A percentile compares a stretch with the other conserved stretches of the same genome.
phyloP scores from a whole-genome alignment of 192 early-diverging fungal genomes.

The Rhizophagus clarus region DNA sequence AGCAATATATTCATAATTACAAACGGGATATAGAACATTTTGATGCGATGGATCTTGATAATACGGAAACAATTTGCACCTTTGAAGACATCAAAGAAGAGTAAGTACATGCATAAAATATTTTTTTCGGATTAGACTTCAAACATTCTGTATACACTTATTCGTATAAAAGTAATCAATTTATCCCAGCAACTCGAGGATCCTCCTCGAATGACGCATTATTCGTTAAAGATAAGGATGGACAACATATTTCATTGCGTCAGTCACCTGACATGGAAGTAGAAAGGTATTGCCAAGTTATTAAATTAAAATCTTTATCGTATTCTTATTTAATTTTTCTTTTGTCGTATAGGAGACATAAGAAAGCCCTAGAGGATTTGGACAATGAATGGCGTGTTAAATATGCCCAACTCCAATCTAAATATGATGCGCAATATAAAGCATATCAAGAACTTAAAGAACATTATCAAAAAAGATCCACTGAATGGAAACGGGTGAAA shows the following conservation, averaged over 20 bases:
- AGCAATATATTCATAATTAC: background rate
- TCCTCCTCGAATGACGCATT: background rate
- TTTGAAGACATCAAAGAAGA: background rate
- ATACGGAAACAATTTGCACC: background rate
- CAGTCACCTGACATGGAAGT: background rate
- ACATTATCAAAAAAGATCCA: slow-evolving; percentile 10
- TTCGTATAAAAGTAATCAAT: background rate
- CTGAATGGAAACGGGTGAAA: slow-evolving; percentile 9
- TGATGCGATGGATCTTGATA: background rate
- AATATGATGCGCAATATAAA: background rate
- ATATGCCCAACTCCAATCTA: background rate
- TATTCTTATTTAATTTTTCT: background rate
- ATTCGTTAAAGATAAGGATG: background rate
- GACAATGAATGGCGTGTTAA: background rate
- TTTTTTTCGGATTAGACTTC: background rate
- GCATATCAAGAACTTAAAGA: slow-evolving; percentile 14
- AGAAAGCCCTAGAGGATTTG: background rate
- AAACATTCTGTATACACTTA: background rate
- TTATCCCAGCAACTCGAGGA: background rate
- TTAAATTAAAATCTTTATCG: background rate
- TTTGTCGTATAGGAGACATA: background rate
- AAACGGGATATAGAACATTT: background rate
- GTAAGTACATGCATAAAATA: background rate
- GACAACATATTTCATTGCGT: background rate
- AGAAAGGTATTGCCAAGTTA: background rate